Evolutionary conservation across 1,139 yeast genomes (phyloP).

Genomic region (Hansenula sp.): DNA sequence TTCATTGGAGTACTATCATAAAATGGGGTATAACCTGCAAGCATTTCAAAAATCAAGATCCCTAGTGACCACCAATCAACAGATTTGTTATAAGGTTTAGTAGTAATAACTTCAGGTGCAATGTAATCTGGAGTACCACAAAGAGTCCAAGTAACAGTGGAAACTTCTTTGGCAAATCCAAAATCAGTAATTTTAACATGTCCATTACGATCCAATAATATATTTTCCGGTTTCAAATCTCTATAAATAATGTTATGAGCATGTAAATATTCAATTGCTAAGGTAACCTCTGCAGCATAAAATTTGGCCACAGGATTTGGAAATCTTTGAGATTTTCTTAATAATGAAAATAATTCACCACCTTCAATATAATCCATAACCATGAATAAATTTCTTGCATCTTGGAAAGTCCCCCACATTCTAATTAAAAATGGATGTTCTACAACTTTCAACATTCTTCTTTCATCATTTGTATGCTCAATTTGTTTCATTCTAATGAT

Average conservation of each 20-base stretch:
- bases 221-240: conserved; percentile 95
- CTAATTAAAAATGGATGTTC: conserved; percentile 93
- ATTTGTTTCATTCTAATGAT: conserved; percentile 96
- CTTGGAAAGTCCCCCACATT: conserved; percentile 99
- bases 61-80: conserved; percentile 99
- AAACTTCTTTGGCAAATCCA: conserved; percentile 96
- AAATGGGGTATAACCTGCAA: conserved; percentile 96
- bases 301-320: conserved; percentile 98
- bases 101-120: conserved; percentile 96
- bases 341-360: conserved; percentile 86
- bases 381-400: conserved; percentile 85
- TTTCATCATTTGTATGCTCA: conserved; percentile 96
- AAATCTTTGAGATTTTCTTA: conserved; percentile 88
- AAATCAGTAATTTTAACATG: conserved; percentile 95
- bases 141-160: conserved; percentile 91
- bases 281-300: conserved; percentile 92
- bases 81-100: conserved; percentile 94
- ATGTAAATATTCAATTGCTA: conserved; percentile 91
- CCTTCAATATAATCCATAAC: conserved; percentile 99
- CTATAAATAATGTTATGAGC: conserved; percentile 89
- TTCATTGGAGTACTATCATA: conserved; percentile 97
- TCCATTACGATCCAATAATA: conserved; percentile 86
- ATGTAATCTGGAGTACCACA: conserved; percentile 98
- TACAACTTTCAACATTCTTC: conserved; percentile 88
- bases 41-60: conserved; percentile 90